phyloP scores from a whole-genome alignment of 140 eudicot genomes.

The Bidens hawaiensis region DNA sequence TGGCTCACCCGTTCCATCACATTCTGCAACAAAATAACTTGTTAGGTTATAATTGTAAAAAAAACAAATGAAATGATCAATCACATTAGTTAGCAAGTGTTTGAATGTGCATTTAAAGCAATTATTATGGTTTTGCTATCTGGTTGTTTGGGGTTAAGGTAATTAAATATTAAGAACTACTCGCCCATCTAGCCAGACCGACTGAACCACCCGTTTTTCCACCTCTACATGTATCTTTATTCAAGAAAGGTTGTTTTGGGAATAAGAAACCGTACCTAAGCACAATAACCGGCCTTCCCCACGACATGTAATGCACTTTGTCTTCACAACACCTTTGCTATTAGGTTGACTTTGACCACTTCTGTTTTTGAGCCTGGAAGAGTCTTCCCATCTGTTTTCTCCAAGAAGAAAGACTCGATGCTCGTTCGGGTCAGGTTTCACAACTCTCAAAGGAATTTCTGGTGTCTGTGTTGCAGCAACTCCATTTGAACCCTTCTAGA shows the following conservation, averaged over 20 bases:
- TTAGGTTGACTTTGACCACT: slow-evolving; percentile 22
- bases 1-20: slow-evolving; percentile 96
- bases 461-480: slow-evolving; percentile 32
- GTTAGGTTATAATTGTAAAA: background rate
- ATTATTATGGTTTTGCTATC: background rate
- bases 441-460: slow-evolving; percentile 35
- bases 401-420: slow-evolving; percentile 88
- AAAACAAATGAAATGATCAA: background rate
- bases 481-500: slow-evolving; percentile 58
- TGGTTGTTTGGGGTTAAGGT: background rate
- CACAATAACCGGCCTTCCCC: slow-evolving; percentile 88
- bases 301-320: slow-evolving; percentile 61
- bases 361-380: slow-evolving; percentile 60
- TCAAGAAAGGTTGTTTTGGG: background rate
- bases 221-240: background rate
- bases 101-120: background rate
- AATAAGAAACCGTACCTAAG: slow-evolving; percentile 46
- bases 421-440: slow-evolving; percentile 24
- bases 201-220: background rate
- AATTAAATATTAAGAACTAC: background rate
- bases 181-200: too few relatives aligned
- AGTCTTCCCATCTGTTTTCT: slow-evolving; percentile 93
- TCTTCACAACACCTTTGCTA: slow-evolving; percentile 25
- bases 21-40: slow-evolving; percentile 49
- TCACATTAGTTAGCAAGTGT: background rate